phyloP scores from a whole-genome alignment of 2,329 filamentous ascomycete genomes.

The Fusarium tricinctum region DNA sequence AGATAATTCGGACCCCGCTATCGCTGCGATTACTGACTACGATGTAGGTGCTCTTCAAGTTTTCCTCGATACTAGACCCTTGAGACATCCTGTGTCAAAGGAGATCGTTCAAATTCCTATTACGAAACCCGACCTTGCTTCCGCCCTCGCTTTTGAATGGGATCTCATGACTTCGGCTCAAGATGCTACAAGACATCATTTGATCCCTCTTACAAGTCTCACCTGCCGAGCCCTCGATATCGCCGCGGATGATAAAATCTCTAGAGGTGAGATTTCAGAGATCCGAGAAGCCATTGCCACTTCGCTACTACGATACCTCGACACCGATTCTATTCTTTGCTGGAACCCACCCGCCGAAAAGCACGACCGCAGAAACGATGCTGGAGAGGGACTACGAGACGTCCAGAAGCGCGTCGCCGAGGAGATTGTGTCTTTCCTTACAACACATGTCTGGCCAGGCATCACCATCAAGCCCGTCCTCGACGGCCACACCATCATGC shows the following conservation, averaged over 20 bases:
- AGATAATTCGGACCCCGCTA: constrained; percentile 1
- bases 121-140: constrained; percentile 84
- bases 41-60: constrained; percentile 68
- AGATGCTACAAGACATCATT: constrained; percentile 86
- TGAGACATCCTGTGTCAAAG: constrained; percentile 83
- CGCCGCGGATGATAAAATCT: constrained; percentile 70
- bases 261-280: constrained; percentile 57
- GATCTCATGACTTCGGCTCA: constrained; percentile 84
- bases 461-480: constrained; percentile 83
- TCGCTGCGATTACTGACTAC: constrained; percentile 20
- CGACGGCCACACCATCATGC: constrained; percentile 82
- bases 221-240: constrained; percentile 88
- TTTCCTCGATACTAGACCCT: constrained; percentile 81
- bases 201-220: constrained; percentile 91
- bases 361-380: constrained; percentile 61
- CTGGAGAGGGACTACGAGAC: constrained; percentile 74
- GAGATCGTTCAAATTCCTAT: constrained; percentile 78
- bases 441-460: constrained; percentile 84
- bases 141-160: constrained; percentile 93
- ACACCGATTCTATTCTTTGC: constrained; percentile 93
- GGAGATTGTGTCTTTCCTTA: constrained; percentile 79
- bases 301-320: constrained; percentile 85
- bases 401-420: constrained; percentile 78
- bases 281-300: constrained; percentile 75
- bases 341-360: constrained; percentile 76